phyloP scores from a whole-genome alignment of 345 rosid genomes.

The Cardamine chenopodiifolia region DNA sequence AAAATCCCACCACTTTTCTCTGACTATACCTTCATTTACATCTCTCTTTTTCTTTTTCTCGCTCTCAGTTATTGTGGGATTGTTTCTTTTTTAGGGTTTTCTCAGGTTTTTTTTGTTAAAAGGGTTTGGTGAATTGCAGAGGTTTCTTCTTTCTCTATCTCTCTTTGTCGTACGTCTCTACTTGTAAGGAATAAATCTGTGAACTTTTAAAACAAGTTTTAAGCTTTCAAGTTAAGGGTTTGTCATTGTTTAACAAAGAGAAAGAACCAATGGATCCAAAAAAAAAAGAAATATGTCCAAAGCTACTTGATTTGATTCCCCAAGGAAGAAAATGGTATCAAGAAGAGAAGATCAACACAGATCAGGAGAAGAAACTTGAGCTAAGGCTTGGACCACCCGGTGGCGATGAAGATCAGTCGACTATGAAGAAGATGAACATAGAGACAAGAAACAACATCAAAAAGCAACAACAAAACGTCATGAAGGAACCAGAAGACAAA shows the following conservation, averaged over 20 bases:
- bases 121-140: constrained; percentile 30
- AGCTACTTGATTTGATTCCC: constrained; percentile 69
- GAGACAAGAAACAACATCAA: constrained; percentile 21
- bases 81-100: constrained; percentile 20
- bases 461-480: constrained; percentile 28
- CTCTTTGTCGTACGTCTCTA: constrained; percentile 15
- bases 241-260: neutral
- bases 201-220: neutral
- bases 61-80: constrained; percentile 33
- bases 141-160: neutral
- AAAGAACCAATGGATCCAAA: constrained; percentile 55
- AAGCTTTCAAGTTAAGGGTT: constrained; percentile 5
- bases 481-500: constrained; percentile 46
- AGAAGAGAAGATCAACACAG: constrained; percentile 43
- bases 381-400: constrained; percentile 97
- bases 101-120: constrained; percentile 14
- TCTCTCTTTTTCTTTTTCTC: constrained; percentile 33
- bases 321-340: constrained; percentile 50
- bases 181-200: constrained; percentile 7
- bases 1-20: constrained; percentile 40
- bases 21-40: constrained; percentile 31
- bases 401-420: constrained; percentile 52
- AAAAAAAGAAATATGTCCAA: constrained; percentile 52
- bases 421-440: constrained; percentile 29
- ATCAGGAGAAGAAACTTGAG: constrained; percentile 83